Conservation (phyloP, 768 basidiomycete genomes). For the Xerocomellus chrysenteron region DNA sequence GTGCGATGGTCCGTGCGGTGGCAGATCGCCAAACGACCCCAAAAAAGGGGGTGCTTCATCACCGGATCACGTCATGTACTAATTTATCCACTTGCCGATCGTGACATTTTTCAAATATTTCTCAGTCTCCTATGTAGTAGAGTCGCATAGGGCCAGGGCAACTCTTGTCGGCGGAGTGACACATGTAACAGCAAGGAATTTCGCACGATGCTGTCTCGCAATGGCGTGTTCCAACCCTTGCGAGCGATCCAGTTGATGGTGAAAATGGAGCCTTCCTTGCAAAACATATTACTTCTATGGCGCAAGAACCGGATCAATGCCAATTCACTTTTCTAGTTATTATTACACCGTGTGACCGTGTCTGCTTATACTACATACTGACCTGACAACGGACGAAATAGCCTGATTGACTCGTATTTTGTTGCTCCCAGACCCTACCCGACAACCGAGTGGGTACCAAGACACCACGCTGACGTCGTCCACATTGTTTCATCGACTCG, state of each 20-base stretch:
- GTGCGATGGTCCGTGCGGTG: constrained; percentile 30
- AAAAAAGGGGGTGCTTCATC: constrained; percentile 11
- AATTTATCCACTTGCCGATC: constrained; percentile 34
- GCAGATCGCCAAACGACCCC: constrained; percentile 23
- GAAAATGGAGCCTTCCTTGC: neutral
- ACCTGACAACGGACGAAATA: constrained; percentile 18
- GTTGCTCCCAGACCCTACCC: neutral
- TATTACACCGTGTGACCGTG: constrained; percentile 5
- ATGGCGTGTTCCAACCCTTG: neutral
- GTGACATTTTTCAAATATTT: constrained; percentile 21
- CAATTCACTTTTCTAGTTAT: neutral
- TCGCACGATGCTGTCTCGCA: neutral
- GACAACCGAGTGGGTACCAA: neutral
- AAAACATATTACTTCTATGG: neutral
- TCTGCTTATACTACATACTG: neutral
- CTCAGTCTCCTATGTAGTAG: neutral
- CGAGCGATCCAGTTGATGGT: neutral
- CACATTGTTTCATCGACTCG: neutral
- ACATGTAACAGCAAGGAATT: neutral
- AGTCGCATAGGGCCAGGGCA: neutral
- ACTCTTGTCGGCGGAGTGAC: constrained; percentile 2
- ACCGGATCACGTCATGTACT: constrained; percentile 35
- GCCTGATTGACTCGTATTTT: neutral
- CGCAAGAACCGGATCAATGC: neutral
- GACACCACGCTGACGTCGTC: neutral